phyloP scores from a whole-genome alignment of 768 basidiomycete species.

The Rhodotorula kratochvilovae region DNA sequence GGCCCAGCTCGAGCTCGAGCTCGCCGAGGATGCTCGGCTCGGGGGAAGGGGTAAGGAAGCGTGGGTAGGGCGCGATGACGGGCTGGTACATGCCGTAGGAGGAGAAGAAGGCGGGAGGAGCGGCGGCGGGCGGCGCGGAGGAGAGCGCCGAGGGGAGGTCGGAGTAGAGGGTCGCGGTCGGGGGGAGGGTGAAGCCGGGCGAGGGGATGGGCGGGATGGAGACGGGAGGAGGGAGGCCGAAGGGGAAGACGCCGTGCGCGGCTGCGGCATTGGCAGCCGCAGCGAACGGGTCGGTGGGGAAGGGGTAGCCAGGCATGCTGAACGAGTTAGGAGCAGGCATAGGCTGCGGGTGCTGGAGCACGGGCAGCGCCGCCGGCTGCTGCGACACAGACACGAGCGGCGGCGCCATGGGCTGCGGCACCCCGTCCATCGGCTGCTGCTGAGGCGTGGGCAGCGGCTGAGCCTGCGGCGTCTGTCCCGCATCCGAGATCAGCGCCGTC shows the following conservation, averaged over 20 bases:
- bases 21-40: conserved; percentile 33
- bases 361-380: background rate
- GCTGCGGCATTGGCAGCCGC: background rate
- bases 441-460: too few species aligned
- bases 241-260: background rate
- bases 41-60: conserved; percentile 37
- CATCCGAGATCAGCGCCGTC: conserved; percentile 22
- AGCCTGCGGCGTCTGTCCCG: background rate
- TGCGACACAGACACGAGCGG: background rate
- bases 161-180: conserved; percentile 23
- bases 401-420: background rate
- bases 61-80: conserved; percentile 29
- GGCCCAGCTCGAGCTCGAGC: conserved; percentile 28
- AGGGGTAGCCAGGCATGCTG: background rate
- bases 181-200: conserved; percentile 18
- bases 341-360: background rate
- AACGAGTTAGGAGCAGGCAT: background rate
- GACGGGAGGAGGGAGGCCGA: background rate
- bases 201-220: conserved; percentile 2
- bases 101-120: conserved; percentile 31
- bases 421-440: background rate
- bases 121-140: conserved; percentile 4
- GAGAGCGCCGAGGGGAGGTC: conserved; percentile 23
- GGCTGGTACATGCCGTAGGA: conserved; percentile 37
- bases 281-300: conserved; percentile 3